Conservation (phyloP, 2,329 filamentous ascomycete species). For the Penicillium carneum region DNA sequence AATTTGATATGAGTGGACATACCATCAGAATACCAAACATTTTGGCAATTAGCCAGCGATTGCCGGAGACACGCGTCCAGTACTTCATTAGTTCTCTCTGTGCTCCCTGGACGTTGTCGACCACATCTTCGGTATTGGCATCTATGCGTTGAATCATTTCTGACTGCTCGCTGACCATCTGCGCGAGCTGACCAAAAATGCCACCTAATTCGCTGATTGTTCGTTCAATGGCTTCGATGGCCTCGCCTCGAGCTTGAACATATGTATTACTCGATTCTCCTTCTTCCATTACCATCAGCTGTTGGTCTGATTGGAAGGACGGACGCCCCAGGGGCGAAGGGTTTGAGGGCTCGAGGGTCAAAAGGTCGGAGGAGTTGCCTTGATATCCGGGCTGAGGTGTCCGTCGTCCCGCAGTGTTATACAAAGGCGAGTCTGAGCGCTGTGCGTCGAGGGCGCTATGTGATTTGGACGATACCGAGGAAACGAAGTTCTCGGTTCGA, state of each 20-base stretch:
- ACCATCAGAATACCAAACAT: conserved; percentile 83
- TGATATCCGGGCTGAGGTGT: conserved; percentile 65
- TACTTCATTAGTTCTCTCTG: conserved; percentile 96
- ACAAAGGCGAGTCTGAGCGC: conserved; percentile 83
- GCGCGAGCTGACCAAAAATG: conserved; percentile 91
- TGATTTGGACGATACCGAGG: conserved; percentile 79
- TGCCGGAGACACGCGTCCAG: conserved; percentile 91
- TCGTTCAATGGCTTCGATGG: conserved; percentile 94
- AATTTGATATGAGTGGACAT: conserved; percentile 25
- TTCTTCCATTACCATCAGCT: conserved; percentile 92
- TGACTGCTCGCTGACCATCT: conserved; percentile 96
- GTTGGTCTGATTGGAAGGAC: conserved; percentile 75
- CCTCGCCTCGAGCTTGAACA: conserved; percentile 90
- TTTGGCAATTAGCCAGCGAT: conserved; percentile 90
- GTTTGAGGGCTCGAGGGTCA: conserved; percentile 77
- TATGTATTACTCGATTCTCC: conserved; percentile 85
- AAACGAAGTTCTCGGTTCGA: conserved; percentile 95
- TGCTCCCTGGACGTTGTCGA: conserved; percentile 96
- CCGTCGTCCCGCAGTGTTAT: conserved; percentile 76
- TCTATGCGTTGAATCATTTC: conserved; percentile 98
- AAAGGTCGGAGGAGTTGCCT: conserved; percentile 68
- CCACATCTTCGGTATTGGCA: conserved; percentile 95
- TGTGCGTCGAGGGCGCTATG: conserved; percentile 68
- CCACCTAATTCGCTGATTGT: conserved; percentile 91
- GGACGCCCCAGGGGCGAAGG: conserved; percentile 57